These are phyloP conservation scores for Umbilicaria muhlenbergii DNA, from an alignment of 495 filamentous ascomycete species.

Conservation along the genomic window DNA sequence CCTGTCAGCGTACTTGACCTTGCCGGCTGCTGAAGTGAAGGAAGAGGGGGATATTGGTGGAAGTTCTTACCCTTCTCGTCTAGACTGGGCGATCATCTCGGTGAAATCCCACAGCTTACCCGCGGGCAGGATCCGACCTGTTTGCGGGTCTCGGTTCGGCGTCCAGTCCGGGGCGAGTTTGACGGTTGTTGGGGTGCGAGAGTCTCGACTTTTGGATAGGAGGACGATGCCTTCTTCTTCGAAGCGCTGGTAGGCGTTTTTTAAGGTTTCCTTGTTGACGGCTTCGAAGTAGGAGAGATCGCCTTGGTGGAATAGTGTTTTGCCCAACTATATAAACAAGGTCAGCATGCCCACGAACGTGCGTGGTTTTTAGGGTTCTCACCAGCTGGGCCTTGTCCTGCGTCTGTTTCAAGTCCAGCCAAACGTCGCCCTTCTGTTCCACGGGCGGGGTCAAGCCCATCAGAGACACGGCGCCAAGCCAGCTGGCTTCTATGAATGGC, in stretches of 20 bases:
- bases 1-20: slow-evolving; percentile 1
- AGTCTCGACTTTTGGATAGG: slow-evolving; percentile 46
- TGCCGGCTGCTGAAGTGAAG: not conserved
- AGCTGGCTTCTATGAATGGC: slow-evolving; percentile 89
- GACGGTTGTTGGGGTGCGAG: slow-evolving; percentile 39
- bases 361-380: slow-evolving; percentile 14
- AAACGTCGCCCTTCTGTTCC: slow-evolving; percentile 42
- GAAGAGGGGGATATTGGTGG: not conserved
- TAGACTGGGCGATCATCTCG: slow-evolving; percentile 64
- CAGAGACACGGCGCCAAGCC: slow-evolving; percentile 77
- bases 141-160: slow-evolving; percentile 44
- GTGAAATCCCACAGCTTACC: slow-evolving; percentile 82
- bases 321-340: slow-evolving; percentile 48
- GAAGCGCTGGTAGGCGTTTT: slow-evolving; percentile 79
- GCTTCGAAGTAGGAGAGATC: slow-evolving; percentile 94
- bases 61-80: slow-evolving; percentile 57
- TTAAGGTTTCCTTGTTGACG: slow-evolving; percentile 93
- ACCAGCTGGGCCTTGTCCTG: slow-evolving; percentile 76
- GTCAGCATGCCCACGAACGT: slow-evolving; percentile 11
- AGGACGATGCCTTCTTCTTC: slow-evolving; percentile 81
- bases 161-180: slow-evolving; percentile 65
- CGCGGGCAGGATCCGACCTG: slow-evolving; percentile 44
- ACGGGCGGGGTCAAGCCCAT: slow-evolving; percentile 69
- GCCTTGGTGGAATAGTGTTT: slow-evolving; percentile 94
- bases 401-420: slow-evolving; percentile 62